Conservation (phyloP, 1,284 basidiomycete genomes). For the Marasmius oreades region DNA sequence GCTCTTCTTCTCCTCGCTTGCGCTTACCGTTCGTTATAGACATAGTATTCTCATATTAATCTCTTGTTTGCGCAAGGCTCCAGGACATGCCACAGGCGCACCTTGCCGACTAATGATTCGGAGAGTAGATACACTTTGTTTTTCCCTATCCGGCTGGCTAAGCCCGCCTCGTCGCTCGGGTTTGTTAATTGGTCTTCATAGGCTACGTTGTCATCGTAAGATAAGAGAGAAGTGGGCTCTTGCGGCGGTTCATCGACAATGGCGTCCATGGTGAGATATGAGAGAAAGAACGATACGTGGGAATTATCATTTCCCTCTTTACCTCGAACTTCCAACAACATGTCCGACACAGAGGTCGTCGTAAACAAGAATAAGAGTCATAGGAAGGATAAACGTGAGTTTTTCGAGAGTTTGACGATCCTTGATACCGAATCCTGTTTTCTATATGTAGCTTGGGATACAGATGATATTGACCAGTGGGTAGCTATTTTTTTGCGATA, state of each 20-base stretch:
- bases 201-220: slow-evolving; percentile 50
- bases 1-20: slow-evolving; percentile 40
- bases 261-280: slow-evolving; percentile 33
- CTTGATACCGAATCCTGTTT: background rate
- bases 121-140: slow-evolving; percentile 69
- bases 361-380: slow-evolving; percentile 85
- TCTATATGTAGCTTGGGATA: slow-evolving; percentile 83
- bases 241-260: slow-evolving; percentile 12
- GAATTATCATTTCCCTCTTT: background rate
- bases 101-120: slow-evolving; percentile 63
- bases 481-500: slow-evolving; percentile 24
- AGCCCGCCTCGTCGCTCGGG: slow-evolving; percentile 26
- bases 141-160: slow-evolving; percentile 63
- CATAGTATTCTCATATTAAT: slow-evolving; percentile 48
- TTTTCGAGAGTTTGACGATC: background rate
- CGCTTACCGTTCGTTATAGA: slow-evolving; percentile 42
- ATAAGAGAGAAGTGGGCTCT: slow-evolving; percentile 25
- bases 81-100: slow-evolving; percentile 48
- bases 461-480: slow-evolving; percentile 97
- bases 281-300: background rate
- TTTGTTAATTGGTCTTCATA: slow-evolving; percentile 47
- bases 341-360: slow-evolving; percentile 46
- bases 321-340: slow-evolving; percentile 21
- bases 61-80: slow-evolving; percentile 29
- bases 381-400: slow-evolving; percentile 88